Evolutionary conservation across 768 basidiomycete genomes (phyloP).

Genomic region (Podaxis sp.): DNA sequence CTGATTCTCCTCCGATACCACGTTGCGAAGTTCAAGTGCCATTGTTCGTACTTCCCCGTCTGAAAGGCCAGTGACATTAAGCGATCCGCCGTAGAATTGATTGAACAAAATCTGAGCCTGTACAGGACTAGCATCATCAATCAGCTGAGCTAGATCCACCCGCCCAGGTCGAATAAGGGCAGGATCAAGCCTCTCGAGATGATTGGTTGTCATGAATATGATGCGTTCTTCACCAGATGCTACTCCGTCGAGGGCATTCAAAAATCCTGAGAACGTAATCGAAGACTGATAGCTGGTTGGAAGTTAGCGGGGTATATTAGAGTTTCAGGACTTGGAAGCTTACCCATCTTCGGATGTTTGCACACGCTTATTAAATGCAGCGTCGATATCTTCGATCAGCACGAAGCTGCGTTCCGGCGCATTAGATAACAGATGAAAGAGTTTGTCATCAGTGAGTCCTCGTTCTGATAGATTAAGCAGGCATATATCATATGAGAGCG

Average conservation of each 20-base stretch:
- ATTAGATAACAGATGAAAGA: constrained; percentile 90
- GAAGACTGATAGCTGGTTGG: constrained; percentile 83
- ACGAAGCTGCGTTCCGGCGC: constrained; percentile 91
- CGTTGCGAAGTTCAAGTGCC: constrained; percentile 49
- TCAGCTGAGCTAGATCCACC: constrained; percentile 80
- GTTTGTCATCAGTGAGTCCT: constrained; percentile 94
- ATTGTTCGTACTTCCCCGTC: constrained; percentile 41
- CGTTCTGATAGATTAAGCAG: constrained; percentile 94
- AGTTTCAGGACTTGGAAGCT: constrained; percentile 23
- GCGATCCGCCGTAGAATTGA: constrained; percentile 73
- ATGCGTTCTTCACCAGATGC: constrained; percentile 98
- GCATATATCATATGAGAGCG: constrained; percentile 93
- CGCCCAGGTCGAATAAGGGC: constrained; percentile 95
- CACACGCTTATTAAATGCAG: constrained; percentile 91
- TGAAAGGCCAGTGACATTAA: constrained; percentile 27
- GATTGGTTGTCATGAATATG: constrained; percentile 99
- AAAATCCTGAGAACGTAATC: constrained; percentile 95
- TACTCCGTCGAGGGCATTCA: constrained; percentile 97
- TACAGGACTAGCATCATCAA: constrained; percentile 82
- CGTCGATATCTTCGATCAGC: constrained; percentile 97
- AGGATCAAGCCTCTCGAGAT: constrained; percentile 83
- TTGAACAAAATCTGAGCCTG: constrained; percentile 81
- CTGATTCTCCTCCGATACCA: constrained; percentile 53
- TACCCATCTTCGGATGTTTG: constrained; percentile 93
- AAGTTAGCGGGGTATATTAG: constrained; percentile 17